Conservation (phyloP, 2,329 filamentous ascomycete species). For the Fusarium ramigenum region DNA sequence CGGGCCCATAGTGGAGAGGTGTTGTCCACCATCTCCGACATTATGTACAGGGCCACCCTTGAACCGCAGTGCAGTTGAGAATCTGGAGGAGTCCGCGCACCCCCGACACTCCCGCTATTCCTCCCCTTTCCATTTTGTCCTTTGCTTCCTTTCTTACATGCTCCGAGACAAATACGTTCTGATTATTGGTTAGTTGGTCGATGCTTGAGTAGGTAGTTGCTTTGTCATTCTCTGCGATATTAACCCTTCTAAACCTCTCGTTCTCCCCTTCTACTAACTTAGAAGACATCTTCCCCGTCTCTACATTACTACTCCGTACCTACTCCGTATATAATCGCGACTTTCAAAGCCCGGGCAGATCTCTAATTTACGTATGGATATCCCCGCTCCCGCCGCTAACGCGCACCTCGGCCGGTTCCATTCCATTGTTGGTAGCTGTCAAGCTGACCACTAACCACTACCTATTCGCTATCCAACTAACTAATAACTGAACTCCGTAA, state of each 20-base stretch:
- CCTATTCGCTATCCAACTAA: background rate
- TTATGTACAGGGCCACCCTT: slow-evolving; percentile 17
- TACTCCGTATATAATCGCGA: background rate
- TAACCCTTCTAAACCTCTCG: background rate
- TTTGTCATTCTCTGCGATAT: background rate
- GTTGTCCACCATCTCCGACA: slow-evolving; percentile 40
- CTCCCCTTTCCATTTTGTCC: slow-evolving; percentile 3
- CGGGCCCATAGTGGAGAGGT: slow-evolving; percentile 33
- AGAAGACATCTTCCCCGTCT: background rate
- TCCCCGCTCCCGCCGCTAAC: slow-evolving; percentile 33
- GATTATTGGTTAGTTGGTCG: background rate
- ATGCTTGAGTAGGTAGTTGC: background rate
- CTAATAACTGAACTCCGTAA: background rate
- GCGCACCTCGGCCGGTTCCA: slow-evolving; percentile 23
- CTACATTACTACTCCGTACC: background rate
- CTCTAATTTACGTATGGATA: slow-evolving; percentile 20
- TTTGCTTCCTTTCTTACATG: slow-evolving; percentile 8
- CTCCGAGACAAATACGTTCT: background rate
- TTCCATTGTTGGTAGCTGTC: background rate
- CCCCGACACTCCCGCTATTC: slow-evolving; percentile 32
- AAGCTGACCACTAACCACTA: slow-evolving; percentile 1
- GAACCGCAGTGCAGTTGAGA: slow-evolving; percentile 26
- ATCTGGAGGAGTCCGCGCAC: slow-evolving; percentile 36
- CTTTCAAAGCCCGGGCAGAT: slow-evolving; percentile 7
- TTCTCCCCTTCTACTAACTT: background rate